phyloP scores from a whole-genome alignment of 2,329 filamentous ascomycete species.

The Aureobasidium sp. region DNA sequence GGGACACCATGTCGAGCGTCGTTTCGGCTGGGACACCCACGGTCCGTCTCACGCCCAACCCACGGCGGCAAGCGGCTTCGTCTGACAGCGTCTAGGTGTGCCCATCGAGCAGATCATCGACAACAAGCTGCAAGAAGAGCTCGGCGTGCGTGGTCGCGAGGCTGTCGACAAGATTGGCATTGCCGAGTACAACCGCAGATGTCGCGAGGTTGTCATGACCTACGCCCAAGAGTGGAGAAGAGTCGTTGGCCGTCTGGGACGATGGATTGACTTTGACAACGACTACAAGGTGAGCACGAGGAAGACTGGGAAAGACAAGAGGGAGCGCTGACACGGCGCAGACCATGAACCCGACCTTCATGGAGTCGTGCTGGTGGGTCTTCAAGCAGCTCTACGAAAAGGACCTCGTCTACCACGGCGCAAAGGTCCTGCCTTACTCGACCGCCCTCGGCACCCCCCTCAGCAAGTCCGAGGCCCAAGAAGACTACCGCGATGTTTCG shows the following conservation, averaged over 20 bases:
- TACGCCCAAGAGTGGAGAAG: slow-evolving; percentile 79
- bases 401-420: slow-evolving; percentile 78
- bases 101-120: slow-evolving; percentile 97
- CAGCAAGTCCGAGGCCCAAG: slow-evolving; percentile 87
- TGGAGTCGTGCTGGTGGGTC: slow-evolving; percentile 96
- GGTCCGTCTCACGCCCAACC: slow-evolving; percentile 35
- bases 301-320: background rate
- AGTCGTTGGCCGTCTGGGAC: slow-evolving; percentile 78
- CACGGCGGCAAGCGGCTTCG: slow-evolving; percentile 80
- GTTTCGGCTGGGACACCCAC: slow-evolving; percentile 94
- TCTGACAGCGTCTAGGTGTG: slow-evolving; percentile 91
- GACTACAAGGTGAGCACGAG: slow-evolving; percentile 59
- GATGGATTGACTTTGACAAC: slow-evolving; percentile 97
- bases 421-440: slow-evolving; percentile 91
- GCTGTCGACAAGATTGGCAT: slow-evolving; percentile 82
- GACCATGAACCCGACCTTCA: slow-evolving; percentile 92
- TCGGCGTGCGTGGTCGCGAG: slow-evolving; percentile 78
- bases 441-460: slow-evolving; percentile 81
- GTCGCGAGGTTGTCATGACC: slow-evolving; percentile 85
- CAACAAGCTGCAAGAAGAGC: slow-evolving; percentile 56
- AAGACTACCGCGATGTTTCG: slow-evolving; percentile 89
- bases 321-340: background rate
- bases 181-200: slow-evolving; percentile 84
- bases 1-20: slow-evolving; percentile 80
- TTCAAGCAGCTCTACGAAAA: slow-evolving; percentile 92